Conservation (phyloP, 129 eudicot genomes). For the Solidago caesia region DNA sequence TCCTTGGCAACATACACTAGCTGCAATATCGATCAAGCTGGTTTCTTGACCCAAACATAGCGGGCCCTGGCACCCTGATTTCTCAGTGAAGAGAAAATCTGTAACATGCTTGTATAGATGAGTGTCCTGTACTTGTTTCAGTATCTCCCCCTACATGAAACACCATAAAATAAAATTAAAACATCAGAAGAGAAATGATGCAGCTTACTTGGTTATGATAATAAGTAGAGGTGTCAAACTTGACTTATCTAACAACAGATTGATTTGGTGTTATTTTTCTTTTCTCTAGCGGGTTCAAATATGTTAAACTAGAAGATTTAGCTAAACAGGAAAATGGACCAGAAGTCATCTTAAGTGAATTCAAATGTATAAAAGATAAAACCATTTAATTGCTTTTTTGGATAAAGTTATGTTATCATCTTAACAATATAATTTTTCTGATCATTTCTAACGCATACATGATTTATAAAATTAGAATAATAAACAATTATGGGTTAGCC, state of each 20-base stretch:
- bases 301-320: not conserved
- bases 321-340: not conserved
- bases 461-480: not conserved
- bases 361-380: too few species aligned
- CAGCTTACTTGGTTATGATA: not conserved
- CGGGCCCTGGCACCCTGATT: conserved; percentile 39
- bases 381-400: too few species aligned
- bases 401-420: too few species aligned
- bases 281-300: not conserved
- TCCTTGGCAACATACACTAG: conserved; percentile 91
- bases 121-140: conserved; percentile 87
- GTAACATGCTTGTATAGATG: conserved; percentile 65
- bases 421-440: not conserved
- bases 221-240: not conserved
- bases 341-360: not conserved
- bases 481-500: not conserved
- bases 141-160: conserved; percentile 73
- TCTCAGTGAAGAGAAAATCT: conserved; percentile 44
- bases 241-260: not conserved
- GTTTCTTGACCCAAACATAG: conserved; percentile 34
- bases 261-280: not conserved
- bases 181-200: not conserved
- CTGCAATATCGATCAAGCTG: conserved; percentile 68
- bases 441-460: not conserved
- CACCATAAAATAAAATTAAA: not conserved